Base-by-base conservation (phyloP, 2,329 filamentous ascomycete species). In the Atkinsonella hypoxylon region DNA sequence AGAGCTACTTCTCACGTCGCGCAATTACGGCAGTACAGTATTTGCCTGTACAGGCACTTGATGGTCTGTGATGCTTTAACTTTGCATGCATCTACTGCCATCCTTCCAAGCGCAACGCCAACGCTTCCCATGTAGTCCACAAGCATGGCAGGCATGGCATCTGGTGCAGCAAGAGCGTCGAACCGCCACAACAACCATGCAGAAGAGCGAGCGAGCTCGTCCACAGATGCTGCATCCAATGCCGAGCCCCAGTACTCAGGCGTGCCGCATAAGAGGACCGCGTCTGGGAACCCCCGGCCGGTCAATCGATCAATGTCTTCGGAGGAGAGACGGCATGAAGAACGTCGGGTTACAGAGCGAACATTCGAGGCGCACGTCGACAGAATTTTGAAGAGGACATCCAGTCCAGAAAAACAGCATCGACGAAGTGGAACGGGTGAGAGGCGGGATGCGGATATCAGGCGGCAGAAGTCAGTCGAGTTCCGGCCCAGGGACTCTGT, bases 331-430 rank as follows among this genome's bases (percentile, higher is more conserved):
- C 62, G 64, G n/a, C 65, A 68, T 51, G 76, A 79, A 55, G 75
- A 79, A 62, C 68, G 78, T 55, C 71, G 77, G 60, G 59, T 68
- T 32, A 81, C 75, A 8, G 81, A 83, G 64, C 73, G 61, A 62
- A 73, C 59, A 61, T 79, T 64, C 50, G 73, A 82, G 53, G 79
- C 80, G 44, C 82, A 79, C 20, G 71, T 78, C 51, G 84, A 89
- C 60, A 80, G 79, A 50, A 62, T 82, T 50, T 74, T 79, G 36
- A 71, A 76, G 51, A 75, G 80, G 51, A 74, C 74, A 8, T 76
- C 73, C 60, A 87, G 83, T 58, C 76, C 82, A 1, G 76, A 76
- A 45, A 71, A 72, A 54, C 73, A 79, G 4, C 73, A 75, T 47
- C 67, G 72, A 44, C 67, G 70, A 39, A 61, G 61, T 40, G 64